Evolutionary conservation across 371 early-diverging fungal species (phyloP), one percentile per base, ranked within the genome.

Genomic region (Mucor mucedo): DNA sequence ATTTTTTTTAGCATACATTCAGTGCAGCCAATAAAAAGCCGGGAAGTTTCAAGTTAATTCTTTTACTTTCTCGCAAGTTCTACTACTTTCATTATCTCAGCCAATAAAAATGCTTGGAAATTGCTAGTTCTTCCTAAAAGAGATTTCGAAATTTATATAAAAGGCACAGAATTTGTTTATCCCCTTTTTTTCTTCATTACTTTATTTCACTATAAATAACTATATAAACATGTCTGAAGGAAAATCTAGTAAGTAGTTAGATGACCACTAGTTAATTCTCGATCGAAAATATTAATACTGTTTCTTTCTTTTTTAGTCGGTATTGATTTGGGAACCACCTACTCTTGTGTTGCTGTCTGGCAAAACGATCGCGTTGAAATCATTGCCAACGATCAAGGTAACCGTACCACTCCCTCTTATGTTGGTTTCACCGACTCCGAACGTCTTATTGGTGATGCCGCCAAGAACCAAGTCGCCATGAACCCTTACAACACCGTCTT

Each of bases 251-350:
- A 48, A 27, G 60, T 52, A 60, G 29, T 39, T 52, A 33, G 30
- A 47, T 11, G 4, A 30, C 32, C 9, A 41, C 0, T 21, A 16
- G 14, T n/a, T 5, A 14, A 5, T 47, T 47, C 21, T 21, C 47
- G n/a, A 47, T 21, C 47, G 35, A 35, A 35, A 6, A 6, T 35
- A 35, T 35, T 35, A 35, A 47, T 21, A 5, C 21, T 1, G 13
- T 44, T 52, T 61, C 32, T 52, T 42, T 44, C 42, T 42, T 53
- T 61, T 52, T 32, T 41, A 41, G 68, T 91, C 66, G 91, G 91
- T 84, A 91, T 91, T 74, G 97, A 99, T 88, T 85, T 99, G 74
- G 99, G 99, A 73, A 99, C 99, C 70, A 99, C 99, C 27, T 96
- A 97, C 87, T 96, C 98, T 29, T 98, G 97, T 72, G 95, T 95